A percentile compares a stretch with the other conserved stretches of the same genome.
phyloP scores from a whole-genome alignment of 257 asterid genomes.

The Asclepias syriaca region DNA sequence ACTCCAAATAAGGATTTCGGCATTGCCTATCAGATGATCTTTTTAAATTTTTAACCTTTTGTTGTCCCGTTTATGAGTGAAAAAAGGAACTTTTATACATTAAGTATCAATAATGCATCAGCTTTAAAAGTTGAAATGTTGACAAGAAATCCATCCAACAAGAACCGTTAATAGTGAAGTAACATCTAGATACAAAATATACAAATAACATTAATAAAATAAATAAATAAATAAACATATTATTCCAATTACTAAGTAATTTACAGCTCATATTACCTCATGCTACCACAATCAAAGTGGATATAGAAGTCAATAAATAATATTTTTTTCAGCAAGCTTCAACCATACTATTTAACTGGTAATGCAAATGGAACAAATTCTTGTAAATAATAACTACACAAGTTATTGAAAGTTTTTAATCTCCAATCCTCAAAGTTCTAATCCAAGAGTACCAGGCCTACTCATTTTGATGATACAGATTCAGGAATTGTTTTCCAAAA shows the following conservation, averaged over 20 bases:
- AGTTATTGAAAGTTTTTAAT: not conserved
- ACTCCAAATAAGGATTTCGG: not conserved
- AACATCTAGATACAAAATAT: not conserved
- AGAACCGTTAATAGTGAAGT: not conserved
- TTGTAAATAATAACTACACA: not conserved
- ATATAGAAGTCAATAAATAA: not conserved
- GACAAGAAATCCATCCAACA: not conserved
- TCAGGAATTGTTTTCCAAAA: not conserved
- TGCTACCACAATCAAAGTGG: not conserved
- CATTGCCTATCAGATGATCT: not conserved
- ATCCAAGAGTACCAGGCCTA: not conserved
- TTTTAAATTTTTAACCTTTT: not conserved
- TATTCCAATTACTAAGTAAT: not conserved
- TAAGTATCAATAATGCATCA: not conserved
- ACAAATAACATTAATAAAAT: too few relatives aligned
- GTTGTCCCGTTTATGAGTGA: not conserved
- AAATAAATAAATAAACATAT: too few relatives aligned
- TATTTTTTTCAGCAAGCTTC: not conserved
- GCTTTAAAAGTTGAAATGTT: not conserved
- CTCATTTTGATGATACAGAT: not conserved
- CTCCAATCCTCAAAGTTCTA: conserved; percentile 1
- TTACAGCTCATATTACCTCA: not conserved
- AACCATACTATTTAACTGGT: not conserved
- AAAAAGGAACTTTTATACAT: not conserved
- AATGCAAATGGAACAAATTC: not conserved